Conservation (phyloP, 2,329 filamentous ascomycete species). For the Exophiala aquamarina region DNA sequence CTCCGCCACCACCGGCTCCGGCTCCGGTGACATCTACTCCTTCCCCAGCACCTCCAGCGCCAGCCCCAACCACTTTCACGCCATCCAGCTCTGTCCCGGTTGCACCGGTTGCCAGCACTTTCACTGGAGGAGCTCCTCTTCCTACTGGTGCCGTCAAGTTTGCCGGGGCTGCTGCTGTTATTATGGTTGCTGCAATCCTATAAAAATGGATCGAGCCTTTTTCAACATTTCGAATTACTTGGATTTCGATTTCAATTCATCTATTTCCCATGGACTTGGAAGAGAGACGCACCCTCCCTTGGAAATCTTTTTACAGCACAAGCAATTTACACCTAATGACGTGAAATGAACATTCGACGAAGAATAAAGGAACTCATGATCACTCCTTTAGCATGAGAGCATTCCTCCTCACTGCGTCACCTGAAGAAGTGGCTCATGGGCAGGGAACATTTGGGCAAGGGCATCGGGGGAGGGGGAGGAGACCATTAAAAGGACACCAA, state of each 20-base stretch:
- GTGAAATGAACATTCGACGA: conserved; percentile 1
- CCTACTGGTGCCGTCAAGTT: conserved; percentile 16
- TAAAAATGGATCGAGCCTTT: conserved; percentile 1
- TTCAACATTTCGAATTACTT: no score
- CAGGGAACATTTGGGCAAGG: no score
- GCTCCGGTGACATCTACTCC: conserved; percentile 5
- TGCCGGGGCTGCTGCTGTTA: conserved; percentile 20
- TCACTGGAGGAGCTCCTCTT: conserved; percentile 21
- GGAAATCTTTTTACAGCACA: background rate
- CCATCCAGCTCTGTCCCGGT: background rate
- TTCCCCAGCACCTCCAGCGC: background rate
- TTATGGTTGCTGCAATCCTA: conserved; percentile 20
- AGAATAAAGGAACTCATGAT: conserved; percentile 17
- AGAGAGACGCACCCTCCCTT: background rate
- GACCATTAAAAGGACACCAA: no score
- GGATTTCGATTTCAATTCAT: conserved; percentile 9
- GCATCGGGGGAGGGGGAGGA: no score
- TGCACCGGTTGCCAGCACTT: conserved; percentile 15
- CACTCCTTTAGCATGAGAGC: conserved; percentile 22
- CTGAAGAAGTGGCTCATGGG: no score
- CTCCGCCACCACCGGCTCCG: background rate
- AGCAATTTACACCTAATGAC: background rate
- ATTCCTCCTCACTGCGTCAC: no score
- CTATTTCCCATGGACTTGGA: background rate
- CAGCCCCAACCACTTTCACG: conserved; percentile 11